Conservation (phyloP, 352 stramenopile species). For the Lagenidium giganteum region DNA sequence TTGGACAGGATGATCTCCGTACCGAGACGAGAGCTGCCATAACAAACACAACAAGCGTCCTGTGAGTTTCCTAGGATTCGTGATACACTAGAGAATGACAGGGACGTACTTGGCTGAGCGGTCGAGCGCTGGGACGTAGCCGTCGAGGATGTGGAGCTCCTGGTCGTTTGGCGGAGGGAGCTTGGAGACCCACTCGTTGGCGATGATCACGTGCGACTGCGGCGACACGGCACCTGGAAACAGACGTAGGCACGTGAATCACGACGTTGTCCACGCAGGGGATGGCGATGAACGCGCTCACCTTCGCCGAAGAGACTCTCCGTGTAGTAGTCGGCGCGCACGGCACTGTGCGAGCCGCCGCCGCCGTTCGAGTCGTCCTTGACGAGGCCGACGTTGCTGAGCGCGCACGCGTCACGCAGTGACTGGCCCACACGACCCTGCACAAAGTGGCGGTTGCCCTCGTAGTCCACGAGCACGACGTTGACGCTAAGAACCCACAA, state of each 20-base stretch:
- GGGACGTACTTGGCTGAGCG: conserved; percentile 65
- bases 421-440: conserved; percentile 79
- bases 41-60: conserved; percentile 3
- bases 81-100: conserved; percentile 1
- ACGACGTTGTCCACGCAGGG: background rate
- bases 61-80: conserved; percentile 2
- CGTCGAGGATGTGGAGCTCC: conserved; percentile 74
- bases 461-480: conserved; percentile 82
- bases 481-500: conserved; percentile 45
- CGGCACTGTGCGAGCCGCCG: conserved; percentile 57
- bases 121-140: conserved; percentile 77
- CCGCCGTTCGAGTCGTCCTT: conserved; percentile 86
- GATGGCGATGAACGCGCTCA: conserved; percentile 4
- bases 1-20: conserved; percentile 86
- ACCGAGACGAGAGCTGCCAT: conserved; percentile 65
- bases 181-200: conserved; percentile 86
- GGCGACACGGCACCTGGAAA: conserved; percentile 46
- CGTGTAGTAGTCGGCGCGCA: conserved; percentile 76
- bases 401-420: conserved; percentile 76
- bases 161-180: conserved; percentile 57
- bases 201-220: conserved; percentile 84
- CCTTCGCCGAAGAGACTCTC: conserved; percentile 86
- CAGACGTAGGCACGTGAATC: background rate
- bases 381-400: conserved; percentile 65
- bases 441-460: conserved; percentile 83